phyloP scores from a whole-genome alignment of 2,329 filamentous ascomycete species.

The Scopulariopsis brevicaulis region DNA sequence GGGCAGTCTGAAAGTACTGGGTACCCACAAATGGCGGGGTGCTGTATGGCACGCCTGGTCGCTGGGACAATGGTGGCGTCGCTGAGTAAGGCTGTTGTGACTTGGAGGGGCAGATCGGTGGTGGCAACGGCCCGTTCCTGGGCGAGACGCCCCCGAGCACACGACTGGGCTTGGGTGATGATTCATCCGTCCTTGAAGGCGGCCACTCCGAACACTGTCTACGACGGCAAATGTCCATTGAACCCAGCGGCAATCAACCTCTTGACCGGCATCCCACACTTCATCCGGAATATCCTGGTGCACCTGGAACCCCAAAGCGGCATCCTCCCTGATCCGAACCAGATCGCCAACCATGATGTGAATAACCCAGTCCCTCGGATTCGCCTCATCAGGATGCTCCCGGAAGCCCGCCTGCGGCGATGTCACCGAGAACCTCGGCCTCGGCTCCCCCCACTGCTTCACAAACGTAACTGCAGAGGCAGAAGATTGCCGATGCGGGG shows the following conservation, averaged over 20 bases:
- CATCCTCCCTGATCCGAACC: background rate
- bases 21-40: background rate
- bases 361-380: background rate
- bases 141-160: background rate
- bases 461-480: background rate
- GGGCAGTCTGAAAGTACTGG: background rate
- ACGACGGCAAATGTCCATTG: background rate
- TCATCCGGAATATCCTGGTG: background rate
- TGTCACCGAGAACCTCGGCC: background rate
- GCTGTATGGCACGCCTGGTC: background rate
- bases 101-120: background rate
- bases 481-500: background rate
- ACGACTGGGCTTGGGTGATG: background rate
- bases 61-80: background rate
- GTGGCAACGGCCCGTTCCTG: background rate
- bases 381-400: background rate
- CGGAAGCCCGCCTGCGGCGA: background rate
- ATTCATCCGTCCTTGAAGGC: background rate
- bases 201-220: background rate
- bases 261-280: background rate
- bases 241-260: background rate
- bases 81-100: background rate
- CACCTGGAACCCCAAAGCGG: background rate
- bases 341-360: background rate
- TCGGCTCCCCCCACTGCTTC: background rate